Base-by-base conservation (phyloP, 31 red algal genomes). In the Pterothamnion heteromorphum region DNA sequence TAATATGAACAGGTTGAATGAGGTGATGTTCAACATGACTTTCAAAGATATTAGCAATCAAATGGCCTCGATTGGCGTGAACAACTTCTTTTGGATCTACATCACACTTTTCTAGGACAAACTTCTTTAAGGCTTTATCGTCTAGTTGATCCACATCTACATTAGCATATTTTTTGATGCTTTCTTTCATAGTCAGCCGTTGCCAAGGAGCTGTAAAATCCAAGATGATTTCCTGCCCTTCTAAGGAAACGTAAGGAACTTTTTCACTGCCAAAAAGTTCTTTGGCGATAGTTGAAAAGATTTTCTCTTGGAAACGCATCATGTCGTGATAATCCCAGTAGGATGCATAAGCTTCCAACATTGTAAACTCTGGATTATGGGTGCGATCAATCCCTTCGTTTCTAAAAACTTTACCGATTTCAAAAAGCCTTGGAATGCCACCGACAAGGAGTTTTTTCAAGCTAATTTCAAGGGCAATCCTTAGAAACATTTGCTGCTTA, bases 321-420 rank as follows among this genome's bases (percentile, higher is more conserved):
- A 99, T 89, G 35, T 97, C 96, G 35, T 93, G 86, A 89, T 99
- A 99, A 44, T 99, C 98, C 88, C 91, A 58, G 86, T 99, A 99
- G 37, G 98, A 96, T 34, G 95, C 96, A 82, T 99, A 99, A 58
- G 97, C 97, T 72, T 99, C 98, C 84, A 95, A 97, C 22, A 95
- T 94, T n/a, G 98, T 99, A 74, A 99, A 99, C 92, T 99, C 98
- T 64, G 98, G 96, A 83, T 99, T 99, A 87, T 99, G 98, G 31
- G 96, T 97, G 36, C 94, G 92, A 84, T 97, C 96, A 51, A 99
- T 96, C 36, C 93, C 94, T 91, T 99, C 98, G 86, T 99, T 99
- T 32, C 98, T 84, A 74, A 99, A 99, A 81, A 97, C 96, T 32
- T 94, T 92, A 23, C 96, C 96, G 33, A 99, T 95, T 86, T 99